Percentiles rank a stretch among this genome's conserved stretches.
Evolutionary conservation across 352 stramenopile genomes (phyloP).

Genomic region (Phytophthora sansomeana): DNA sequence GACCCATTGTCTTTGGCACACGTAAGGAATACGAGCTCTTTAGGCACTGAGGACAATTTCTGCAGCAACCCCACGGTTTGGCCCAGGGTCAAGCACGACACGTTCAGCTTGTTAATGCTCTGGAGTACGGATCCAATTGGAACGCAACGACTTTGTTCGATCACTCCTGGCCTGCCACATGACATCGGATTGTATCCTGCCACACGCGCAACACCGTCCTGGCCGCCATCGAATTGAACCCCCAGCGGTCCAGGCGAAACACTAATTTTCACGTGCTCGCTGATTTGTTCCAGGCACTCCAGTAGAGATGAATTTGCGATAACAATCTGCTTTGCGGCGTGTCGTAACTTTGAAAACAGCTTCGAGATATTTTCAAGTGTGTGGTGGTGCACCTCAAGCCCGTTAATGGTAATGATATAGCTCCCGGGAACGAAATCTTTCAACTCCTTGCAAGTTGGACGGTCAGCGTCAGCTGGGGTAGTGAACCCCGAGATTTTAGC

Average conservation of each 20-base stretch:
- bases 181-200: slow-evolving; percentile 51
- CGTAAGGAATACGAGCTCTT: slow-evolving; percentile 47
- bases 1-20: slow-evolving; percentile 15
- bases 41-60: slow-evolving; percentile 51
- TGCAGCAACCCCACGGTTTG: slow-evolving; percentile 53
- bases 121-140: slow-evolving; percentile 47
- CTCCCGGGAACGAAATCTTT: slow-evolving; percentile 51
- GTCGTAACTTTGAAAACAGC: slow-evolving; percentile 56
- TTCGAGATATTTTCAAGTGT: slow-evolving; percentile 48
- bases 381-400: slow-evolving; percentile 58
- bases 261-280: slow-evolving; percentile 11
- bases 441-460: slow-evolving; percentile 46
- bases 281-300: slow-evolving; percentile 29
- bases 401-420: slow-evolving; percentile 74
- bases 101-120: slow-evolving; percentile 60
- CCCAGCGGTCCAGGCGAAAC: slow-evolving; percentile 54
- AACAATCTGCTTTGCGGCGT: slow-evolving; percentile 48
- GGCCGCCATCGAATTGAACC: slow-evolving; percentile 54
- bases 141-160: slow-evolving; percentile 49
- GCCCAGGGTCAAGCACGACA: slow-evolving; percentile 54
- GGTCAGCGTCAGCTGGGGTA: slow-evolving; percentile 42
- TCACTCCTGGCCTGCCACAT: slow-evolving; percentile 34
- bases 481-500: slow-evolving; percentile 59
- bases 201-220: slow-evolving; percentile 36
- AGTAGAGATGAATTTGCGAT: slow-evolving; percentile 51